Evolutionary conservation across 2,329 filamentous ascomycete genomes (phyloP), one percentile per base, ranked within the genome.

Genomic region (Fusarium fracticaudum): DNA sequence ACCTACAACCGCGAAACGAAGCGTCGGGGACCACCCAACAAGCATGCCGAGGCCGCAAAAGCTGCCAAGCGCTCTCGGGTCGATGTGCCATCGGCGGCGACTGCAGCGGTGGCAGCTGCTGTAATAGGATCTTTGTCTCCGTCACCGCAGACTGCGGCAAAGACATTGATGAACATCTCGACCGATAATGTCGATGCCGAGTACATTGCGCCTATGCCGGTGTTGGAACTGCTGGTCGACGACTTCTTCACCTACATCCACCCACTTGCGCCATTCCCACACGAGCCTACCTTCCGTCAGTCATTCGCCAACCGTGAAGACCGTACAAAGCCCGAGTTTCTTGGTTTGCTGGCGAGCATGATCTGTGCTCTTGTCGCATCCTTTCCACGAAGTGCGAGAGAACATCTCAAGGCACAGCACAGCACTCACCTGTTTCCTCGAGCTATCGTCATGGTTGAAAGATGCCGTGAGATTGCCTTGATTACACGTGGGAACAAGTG

Each of bases 221-320:
- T 92, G 17, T 84, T 95, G 60, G 88, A 92, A 76, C 86, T 92
- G 5, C 86, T 95, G 22, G 89, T 95, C 65, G 92, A 95, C 80
- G 93, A 95, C 83, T 95, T 94, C 86, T 95, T 95, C 83, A 94
- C 91, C 24, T 94, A 94, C 80, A 92, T 95, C 60, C 92, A 95
- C 76, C 93, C 93, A 3, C 86, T 95, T 14, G 90, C 89, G 66
- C 93, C 93, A 0, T 95, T 95, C 65, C 93, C 93, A 0, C 93
- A 95, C 80, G 92, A 95, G 79, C 92, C 92, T 1, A 93, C 92
- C 8, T 95, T 95, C 80, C 88, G 92, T 29, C 88, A 90, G 70
- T 90, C 90, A 3, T 93, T 94, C 80, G 86, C 87, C 13, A 87
- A 87, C 62, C 87, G 93, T 40, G 89, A 93, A 77, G 92, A 94